These are phyloP conservation scores for Fusarium scirpi DNA, from an alignment of 2,329 filamentous ascomycete genomes.

Conservation along the genomic window DNA sequence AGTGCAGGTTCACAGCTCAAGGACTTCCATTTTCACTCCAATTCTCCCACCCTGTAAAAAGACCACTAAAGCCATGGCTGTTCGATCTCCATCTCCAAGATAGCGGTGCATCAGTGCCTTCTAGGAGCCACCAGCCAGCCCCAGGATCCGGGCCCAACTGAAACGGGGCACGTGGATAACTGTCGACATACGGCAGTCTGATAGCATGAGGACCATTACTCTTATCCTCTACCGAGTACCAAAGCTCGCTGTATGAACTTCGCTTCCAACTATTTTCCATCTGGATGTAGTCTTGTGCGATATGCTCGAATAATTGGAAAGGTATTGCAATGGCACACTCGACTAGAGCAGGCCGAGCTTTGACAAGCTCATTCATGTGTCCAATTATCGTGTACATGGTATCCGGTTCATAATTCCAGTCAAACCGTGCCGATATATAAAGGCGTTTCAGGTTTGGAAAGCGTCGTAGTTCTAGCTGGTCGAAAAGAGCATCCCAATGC, in stretches of 20 bases:
- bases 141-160: background rate
- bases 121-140: background rate
- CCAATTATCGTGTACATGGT: background rate
- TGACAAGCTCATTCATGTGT: background rate
- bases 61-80: background rate
- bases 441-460: background rate
- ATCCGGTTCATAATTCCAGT: accelerated
- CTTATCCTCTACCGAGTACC: background rate
- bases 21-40: background rate
- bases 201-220: background rate
- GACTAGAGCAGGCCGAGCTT: background rate
- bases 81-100: background rate
- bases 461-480: background rate
- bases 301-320: accelerated
- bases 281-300: accelerated
- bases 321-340: background rate
- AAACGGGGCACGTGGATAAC: background rate
- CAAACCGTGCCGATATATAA: background rate
- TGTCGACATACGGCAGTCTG: background rate
- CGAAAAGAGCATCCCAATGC: background rate
- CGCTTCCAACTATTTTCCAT: background rate
- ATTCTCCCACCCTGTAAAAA: background rate
- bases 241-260: background rate
- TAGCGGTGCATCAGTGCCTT: background rate
- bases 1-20: background rate